These are phyloP conservation scores for Sporopachydermia cereana DNA, from an alignment of 1,139 yeast species.

Conservation along the genomic window DNA sequence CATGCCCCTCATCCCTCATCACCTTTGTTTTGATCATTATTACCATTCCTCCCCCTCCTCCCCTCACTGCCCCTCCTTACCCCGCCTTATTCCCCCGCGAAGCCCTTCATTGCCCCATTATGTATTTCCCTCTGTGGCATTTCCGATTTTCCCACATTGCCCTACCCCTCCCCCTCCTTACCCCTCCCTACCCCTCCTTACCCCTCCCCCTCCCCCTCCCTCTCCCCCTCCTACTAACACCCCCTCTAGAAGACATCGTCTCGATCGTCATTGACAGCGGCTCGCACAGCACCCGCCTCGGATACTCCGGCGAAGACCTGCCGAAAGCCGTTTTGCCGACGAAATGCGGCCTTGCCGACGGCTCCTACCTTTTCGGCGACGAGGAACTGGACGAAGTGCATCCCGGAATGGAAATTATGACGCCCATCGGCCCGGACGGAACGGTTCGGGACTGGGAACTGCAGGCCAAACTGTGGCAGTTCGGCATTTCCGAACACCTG, in stretches of 20 bases:
- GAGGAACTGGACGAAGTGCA: conserved; percentile 22
- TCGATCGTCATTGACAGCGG: conserved; percentile 65
- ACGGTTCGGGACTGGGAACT: conserved; percentile 64
- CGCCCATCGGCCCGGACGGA: conserved; percentile 30
- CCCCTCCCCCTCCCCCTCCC: background rate
- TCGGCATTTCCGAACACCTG: conserved; percentile 28
- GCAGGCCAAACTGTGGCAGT: conserved; percentile 53
- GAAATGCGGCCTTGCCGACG: conserved; percentile 33
- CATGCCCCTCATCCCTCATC: too few species aligned
- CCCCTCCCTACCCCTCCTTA: conserved; percentile 6
- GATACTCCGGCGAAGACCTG: conserved; percentile 52
- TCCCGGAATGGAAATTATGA: conserved; percentile 21
- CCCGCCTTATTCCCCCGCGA: too few species aligned
- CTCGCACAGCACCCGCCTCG: conserved; percentile 54
- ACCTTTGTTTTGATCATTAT: too few species aligned
- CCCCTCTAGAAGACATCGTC: background rate
- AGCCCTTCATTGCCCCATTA: too few species aligned
- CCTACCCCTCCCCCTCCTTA: too few species aligned
- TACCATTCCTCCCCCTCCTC: too few species aligned
- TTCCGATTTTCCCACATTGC: too few species aligned
- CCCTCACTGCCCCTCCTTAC: too few species aligned
- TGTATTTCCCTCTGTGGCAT: too few species aligned
- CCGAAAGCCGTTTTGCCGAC: conserved; percentile 52
- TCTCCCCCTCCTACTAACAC: background rate
- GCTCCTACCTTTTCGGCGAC: conserved; percentile 29